Conservation (phyloP, 2,329 filamentous ascomycete species). For the Cladosporium sp. region DNA sequence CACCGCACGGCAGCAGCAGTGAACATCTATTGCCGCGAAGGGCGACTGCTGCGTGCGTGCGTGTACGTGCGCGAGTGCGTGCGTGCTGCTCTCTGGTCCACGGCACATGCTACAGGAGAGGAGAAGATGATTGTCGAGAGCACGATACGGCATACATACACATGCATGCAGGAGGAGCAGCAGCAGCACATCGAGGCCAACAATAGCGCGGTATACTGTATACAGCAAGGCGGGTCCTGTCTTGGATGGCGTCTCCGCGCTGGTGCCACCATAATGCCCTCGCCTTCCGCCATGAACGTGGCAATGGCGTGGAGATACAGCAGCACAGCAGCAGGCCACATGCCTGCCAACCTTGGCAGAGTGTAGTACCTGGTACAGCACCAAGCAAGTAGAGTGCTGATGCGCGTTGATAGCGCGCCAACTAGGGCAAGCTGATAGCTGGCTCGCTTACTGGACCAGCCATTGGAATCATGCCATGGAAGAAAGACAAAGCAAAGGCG, state of each 20-base stretch:
- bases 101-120: not conserved
- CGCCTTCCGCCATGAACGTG: conserved; percentile 4
- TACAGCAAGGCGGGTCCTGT: not conserved
- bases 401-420: not conserved
- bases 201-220: not conserved
- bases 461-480: not conserved
- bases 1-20: not conserved
- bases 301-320: conserved; percentile 8
- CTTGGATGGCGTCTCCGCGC: conserved; percentile 2
- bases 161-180: not conserved
- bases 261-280: conserved; percentile 1
- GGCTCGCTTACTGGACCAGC: not conserved
- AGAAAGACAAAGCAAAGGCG: not conserved
- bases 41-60: not conserved
- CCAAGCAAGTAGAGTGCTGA: not conserved
- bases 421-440: conserved; percentile 2
- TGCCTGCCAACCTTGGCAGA: conserved; percentile 3
- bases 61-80: not conserved
- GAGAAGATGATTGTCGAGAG: not conserved
- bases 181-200: not conserved
- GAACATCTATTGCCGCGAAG: not conserved
- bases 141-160: not conserved
- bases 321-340: not conserved
- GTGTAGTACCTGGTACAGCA: not conserved
- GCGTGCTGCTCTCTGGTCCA: not conserved